Conservation (phyloP, 805 yeast species). For the Candida cerambycidarum region DNA sequence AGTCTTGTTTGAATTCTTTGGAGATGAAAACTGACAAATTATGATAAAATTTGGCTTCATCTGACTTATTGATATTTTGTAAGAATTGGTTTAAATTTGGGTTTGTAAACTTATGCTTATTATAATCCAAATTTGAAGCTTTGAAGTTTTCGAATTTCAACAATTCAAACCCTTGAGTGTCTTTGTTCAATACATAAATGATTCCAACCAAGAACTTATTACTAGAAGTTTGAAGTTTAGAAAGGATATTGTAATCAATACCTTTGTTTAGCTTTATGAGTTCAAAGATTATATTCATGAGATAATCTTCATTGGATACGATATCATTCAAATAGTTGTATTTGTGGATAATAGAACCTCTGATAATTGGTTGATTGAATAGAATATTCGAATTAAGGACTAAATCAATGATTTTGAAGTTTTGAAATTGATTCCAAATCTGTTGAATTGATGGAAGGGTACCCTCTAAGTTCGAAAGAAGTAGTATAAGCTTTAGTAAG, state of each 20-base stretch:
- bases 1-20: slow-evolving; percentile 4
- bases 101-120: slow-evolving; percentile 1
- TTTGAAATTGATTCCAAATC: slow-evolving; percentile 23
- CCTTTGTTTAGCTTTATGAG: slow-evolving; percentile 32
- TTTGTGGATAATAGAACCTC: slow-evolving; percentile 11
- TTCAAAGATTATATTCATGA: slow-evolving; percentile 35
- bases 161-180: slow-evolving; percentile 10
- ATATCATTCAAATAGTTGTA: slow-evolving; percentile 10
- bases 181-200: slow-evolving; percentile 30
- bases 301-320: slow-evolving; percentile 26
- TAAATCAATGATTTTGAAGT: slow-evolving; percentile 19
- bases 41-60: slow-evolving; percentile 13
- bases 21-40: slow-evolving; percentile 11
- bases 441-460: slow-evolving; percentile 24
- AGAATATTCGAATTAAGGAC: slow-evolving; percentile 2
- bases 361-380: slow-evolving; percentile 8
- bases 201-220: slow-evolving; percentile 34
- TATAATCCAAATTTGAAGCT: slow-evolving; percentile 1
- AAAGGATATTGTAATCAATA: slow-evolving; percentile 42
- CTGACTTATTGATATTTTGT: background rate
- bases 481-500: slow-evolving; percentile 25
- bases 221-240: slow-evolving; percentile 35
- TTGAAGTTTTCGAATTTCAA: slow-evolving; percentile 11
- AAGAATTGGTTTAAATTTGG: slow-evolving; percentile 8
- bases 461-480: slow-evolving; percentile 30